Evolutionary conservation across 495 filamentous ascomycete genomes (phyloP).

Genomic region (Neurospora terricola): DNA sequence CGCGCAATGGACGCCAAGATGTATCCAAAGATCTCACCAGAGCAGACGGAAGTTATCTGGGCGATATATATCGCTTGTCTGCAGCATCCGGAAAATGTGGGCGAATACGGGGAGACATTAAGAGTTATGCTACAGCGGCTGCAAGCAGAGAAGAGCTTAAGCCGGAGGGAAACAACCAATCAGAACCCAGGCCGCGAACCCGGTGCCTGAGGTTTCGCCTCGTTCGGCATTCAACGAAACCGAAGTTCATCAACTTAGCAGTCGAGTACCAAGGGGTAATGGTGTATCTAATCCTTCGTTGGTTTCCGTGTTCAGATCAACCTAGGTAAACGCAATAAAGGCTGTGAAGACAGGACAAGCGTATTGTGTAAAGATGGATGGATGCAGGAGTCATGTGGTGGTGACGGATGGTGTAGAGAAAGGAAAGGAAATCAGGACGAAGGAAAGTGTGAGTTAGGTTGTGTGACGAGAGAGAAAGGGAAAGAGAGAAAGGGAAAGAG

Average conservation of each 20-base stretch:
- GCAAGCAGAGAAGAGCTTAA: not conserved
- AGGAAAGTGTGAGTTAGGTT: not conserved
- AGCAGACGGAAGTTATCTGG: not conserved
- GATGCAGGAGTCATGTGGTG: not conserved
- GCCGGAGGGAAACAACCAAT: not conserved
- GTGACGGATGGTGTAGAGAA: not conserved
- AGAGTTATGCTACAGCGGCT: not conserved
- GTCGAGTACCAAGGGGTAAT: not conserved
- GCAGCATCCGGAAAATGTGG: not conserved
- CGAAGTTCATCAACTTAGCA: not conserved
- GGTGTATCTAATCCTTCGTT: not conserved
- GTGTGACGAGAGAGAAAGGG: not conserved
- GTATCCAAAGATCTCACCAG: not conserved
- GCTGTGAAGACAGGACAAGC: not conserved
- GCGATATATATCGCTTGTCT: not conserved
- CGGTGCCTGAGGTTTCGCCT: not conserved
- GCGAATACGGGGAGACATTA: not conserved
- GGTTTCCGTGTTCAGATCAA: not conserved
- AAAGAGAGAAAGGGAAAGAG: not conserved
- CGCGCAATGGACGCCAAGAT: not conserved
- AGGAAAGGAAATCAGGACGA: not conserved
- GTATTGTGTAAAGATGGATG: not conserved
- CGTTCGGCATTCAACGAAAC: not conserved
- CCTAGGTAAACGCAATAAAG: not conserved
- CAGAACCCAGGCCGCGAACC: not conserved